Percentiles rank a stretch among this genome's conserved stretches.
Evolutionary conservation across 2,329 filamentous ascomycete species (phyloP).

Genomic region (Cercospora sp.): DNA sequence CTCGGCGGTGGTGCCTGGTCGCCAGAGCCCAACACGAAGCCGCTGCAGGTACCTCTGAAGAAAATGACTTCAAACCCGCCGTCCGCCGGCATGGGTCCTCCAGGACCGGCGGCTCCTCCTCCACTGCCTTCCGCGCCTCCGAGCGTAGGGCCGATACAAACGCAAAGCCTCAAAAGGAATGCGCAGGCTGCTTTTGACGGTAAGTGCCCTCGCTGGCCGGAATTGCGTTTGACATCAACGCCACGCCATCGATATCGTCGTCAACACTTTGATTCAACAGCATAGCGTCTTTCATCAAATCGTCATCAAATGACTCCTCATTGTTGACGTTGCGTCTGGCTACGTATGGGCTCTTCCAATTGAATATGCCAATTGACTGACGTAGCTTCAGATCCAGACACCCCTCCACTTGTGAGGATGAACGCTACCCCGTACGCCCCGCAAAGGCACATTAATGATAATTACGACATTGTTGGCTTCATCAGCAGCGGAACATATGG

Average conservation of each 20-base stretch:
- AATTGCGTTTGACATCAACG: neutral
- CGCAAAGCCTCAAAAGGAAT: conserved; percentile 38
- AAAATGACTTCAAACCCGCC: conserved; percentile 38
- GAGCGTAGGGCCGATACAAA: conserved; percentile 19
- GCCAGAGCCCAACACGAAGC: neutral
- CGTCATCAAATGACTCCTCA: neutral
- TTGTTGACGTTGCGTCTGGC: neutral
- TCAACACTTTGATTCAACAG: neutral
- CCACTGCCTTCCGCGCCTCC: conserved; percentile 21
- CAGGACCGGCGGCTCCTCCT: conserved; percentile 20
- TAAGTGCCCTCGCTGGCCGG: conserved; percentile 23
- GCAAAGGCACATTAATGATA: conserved; percentile 87
- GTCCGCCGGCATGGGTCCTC: conserved; percentile 34
- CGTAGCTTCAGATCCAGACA: conserved; percentile 27
- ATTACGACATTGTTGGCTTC: conserved; percentile 95
- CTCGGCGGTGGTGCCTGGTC: neutral
- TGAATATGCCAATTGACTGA: conserved; percentile 16
- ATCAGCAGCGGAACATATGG: conserved; percentile 98
- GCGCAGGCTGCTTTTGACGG: conserved; percentile 46
- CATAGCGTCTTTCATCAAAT: neutral
- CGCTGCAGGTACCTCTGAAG: neutral
- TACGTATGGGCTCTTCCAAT: conserved; percentile 14
- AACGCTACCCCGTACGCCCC: conserved; percentile 53
- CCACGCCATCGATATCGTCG: neutral
- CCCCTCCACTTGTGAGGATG: conserved; percentile 38